These are phyloP conservation scores for Ascoidea tarda DNA, from an alignment of 805 yeast genomes.

Conservation along the genomic window DNA sequence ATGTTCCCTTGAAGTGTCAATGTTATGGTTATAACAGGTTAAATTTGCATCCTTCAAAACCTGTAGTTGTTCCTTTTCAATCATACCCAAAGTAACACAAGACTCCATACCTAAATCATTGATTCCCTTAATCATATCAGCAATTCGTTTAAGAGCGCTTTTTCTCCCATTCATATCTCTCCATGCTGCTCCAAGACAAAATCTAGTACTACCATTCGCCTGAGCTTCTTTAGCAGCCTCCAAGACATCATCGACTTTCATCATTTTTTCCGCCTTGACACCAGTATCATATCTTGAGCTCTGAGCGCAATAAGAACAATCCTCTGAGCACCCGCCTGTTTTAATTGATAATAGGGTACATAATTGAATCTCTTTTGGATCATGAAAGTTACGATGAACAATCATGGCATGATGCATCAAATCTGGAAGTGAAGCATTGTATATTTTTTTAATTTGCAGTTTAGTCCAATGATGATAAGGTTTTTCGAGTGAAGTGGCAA, in stretches of 20 bases:
- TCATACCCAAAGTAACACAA: conserved; percentile 75
- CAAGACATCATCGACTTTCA: conserved; percentile 46
- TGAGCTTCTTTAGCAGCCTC: conserved; percentile 53
- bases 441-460: conserved; percentile 43
- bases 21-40: conserved; percentile 73
- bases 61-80: conserved; percentile 47
- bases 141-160: conserved; percentile 45
- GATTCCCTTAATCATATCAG: conserved; percentile 50
- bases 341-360: conserved; percentile 67
- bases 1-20: conserved; percentile 69
- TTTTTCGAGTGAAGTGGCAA: conserved; percentile 17
- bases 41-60: conserved; percentile 52
- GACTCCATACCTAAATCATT: conserved; percentile 59
- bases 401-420: conserved; percentile 44
- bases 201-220: conserved; percentile 58
- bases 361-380: conserved; percentile 56
- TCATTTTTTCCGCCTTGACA: conserved; percentile 51
- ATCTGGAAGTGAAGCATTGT: conserved; percentile 52
- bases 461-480: conserved; percentile 40
- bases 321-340: conserved; percentile 74
- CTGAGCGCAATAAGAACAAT: conserved; percentile 73
- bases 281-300: conserved; percentile 59
- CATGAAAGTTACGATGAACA: conserved; percentile 54
- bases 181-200: conserved; percentile 86
- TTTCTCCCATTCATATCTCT: conserved; percentile 73